Evolutionary conservation across 2,329 filamentous ascomycete species (phyloP), one percentile per base, ranked within the genome.

Genomic region (Coniella vitis): DNA sequence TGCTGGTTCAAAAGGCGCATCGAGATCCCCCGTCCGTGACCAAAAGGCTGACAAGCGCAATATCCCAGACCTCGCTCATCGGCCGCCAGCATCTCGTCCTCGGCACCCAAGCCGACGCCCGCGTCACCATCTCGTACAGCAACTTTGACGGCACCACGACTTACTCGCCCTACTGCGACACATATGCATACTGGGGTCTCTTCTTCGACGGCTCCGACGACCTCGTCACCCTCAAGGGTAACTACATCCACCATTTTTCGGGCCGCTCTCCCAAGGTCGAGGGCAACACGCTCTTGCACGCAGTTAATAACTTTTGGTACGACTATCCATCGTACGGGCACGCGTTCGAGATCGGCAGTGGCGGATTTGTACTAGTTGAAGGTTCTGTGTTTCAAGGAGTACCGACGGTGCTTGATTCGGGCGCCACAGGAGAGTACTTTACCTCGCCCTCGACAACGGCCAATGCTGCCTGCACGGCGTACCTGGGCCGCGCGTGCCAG

Each of bases 51-150:
- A 48, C 31, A 40, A 40, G 4, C n/a, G 25, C 20, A 31, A 9
- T 13, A 32, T 25, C 20, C 19, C 25, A 38, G 45, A 39, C 38
- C 43, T 77, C 76, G 43, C 71, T 75, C 43, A 75, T 81, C 55
- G 76, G 76, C 44, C 76, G 79, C 38, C 78, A 82, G 62, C 74
- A 79, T 66, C 73, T 81, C 46, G 78, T 82, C 45, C 70, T 78
- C 44, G 78, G 79, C 53, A 74, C 70, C 59, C 58, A 61, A 4
- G 71, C 75, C 46, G 29, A 45, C 20, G 20, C 35, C 7, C 72
- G 70, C 56, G 74, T 83, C 17, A 79, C 77, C 22, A 73, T 83
- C 61, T 77, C 78, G 56, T 81, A 83, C 72, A 70, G 60, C 64
- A 74, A 78, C 59, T 74, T 83, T 56, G 72, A 83, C 58, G 79